A percentile compares a stretch with the other conserved stretches of the same genome.
Evolutionary conservation across 495 filamentous ascomycete species (phyloP).

Genomic region (Podospora bellae-mahoneyi): DNA sequence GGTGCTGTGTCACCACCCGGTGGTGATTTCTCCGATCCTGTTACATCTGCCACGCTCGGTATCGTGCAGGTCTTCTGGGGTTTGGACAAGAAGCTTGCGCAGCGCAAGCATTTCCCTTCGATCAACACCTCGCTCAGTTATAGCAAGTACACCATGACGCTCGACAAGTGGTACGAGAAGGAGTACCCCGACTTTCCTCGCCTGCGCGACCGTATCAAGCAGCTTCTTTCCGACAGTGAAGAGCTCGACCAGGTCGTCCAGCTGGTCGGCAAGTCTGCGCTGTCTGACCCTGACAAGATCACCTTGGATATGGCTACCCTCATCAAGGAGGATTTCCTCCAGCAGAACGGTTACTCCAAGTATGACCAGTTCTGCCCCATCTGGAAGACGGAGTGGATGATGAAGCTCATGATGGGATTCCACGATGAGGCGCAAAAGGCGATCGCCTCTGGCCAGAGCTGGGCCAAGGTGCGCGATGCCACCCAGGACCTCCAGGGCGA

Average conservation of each 20-base stretch:
- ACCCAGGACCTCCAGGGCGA: constrained; percentile 80
- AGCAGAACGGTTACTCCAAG: constrained; percentile 98
- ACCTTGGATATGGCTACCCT: constrained; percentile 88
- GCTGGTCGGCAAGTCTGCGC: constrained; percentile 92
- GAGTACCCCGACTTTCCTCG: constrained; percentile 90
- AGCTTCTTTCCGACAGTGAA: constrained; percentile 89
- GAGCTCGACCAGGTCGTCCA: constrained; percentile 98
- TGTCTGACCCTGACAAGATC: constrained; percentile 98
- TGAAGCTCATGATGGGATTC: constrained; percentile 98
- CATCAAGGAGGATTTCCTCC: constrained; percentile 97
- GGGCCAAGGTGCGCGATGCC: constrained; percentile 87
- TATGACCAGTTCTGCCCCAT: constrained; percentile 99
- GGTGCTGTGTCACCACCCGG: constrained; percentile 95
- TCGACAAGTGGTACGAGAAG: constrained; percentile 92
- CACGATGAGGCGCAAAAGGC: constrained; percentile 98
- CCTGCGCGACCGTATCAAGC: constrained; percentile 85
- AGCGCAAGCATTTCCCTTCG: constrained; percentile 98
- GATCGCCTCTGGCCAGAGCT: constrained; percentile 80
- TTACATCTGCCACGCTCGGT: constrained; percentile 88
- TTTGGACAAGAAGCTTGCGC: constrained; percentile 97
- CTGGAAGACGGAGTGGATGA: constrained; percentile 99
- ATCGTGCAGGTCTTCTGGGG: constrained; percentile 99
- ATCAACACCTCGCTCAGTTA: constrained; percentile 96
- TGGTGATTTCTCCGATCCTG: constrained; percentile 98
- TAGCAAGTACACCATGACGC: constrained; percentile 86